Base-by-base conservation (phyloP, 805 yeast species). In the Pichia cabralensis region DNA sequence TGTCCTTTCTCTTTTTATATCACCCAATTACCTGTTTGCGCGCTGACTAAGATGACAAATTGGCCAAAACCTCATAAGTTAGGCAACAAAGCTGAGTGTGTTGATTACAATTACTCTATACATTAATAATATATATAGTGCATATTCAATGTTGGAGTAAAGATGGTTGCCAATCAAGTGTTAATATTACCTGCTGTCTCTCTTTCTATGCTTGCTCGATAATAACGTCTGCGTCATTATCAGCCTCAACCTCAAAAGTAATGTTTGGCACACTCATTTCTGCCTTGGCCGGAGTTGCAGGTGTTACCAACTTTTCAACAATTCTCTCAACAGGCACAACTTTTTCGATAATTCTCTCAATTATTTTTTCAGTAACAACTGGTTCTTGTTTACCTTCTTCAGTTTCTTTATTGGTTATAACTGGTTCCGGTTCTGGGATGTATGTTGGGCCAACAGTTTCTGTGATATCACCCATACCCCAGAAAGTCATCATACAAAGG, bases 401-500 rank as follows among this genome's bases (percentile, higher is more conserved):
- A 20, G 23, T 21, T 12, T 21, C 34, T 8, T 11, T 18, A 6
- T 11, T 20, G 8, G 18, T 16, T 23, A 30, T 40, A 32, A 41
- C 43, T 27, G 38, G 35, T 28, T 43, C 40, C 7, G 21, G 18
- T 29, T 37, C 43, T 10, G 46, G 42, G 14, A 46, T 32, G 26
- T 38, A 37, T 7, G 75, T 68, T 18, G 77, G 77, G 13, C 77
- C 77, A 30, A 65, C 59, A 18, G 77, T 69, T 34, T 63, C 67
- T 12, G 76, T 69, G 40, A 56, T 57, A 48, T 63, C 71, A 33
- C 76, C 76, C 32, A 61, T 50, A 16, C 75, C 74, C 83, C 83
- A 76, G 53, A 74, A 76, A n/a, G 80, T 71, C 57, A 71, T 60
- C 76, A 76, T 74, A 14, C 79, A 64, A 35, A 72, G 53, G 44